Evolutionary conservation across 805 yeast species (phyloP), one percentile per base, ranked within the genome.

Genomic region (Teunomyces funiuensis): DNA sequence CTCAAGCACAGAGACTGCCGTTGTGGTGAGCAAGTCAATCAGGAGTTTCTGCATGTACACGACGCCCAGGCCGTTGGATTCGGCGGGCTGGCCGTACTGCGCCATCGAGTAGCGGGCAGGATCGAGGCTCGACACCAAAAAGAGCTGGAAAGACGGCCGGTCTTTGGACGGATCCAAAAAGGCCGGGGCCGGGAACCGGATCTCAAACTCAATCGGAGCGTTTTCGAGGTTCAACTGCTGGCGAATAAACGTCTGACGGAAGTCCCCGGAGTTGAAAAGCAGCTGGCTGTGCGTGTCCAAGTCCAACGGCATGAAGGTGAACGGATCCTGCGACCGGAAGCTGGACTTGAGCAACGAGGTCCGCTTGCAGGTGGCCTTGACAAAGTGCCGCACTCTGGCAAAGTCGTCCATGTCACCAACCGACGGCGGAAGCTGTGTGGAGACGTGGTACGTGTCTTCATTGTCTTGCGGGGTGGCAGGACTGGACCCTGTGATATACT

Each of bases 301-400:
- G 52, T 65, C 80, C 27, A 73, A 54, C 0, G 87, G 86, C 22
- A 77, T 55, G 46, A 82, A 78, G 2, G 65, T 60, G 47, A 83
- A 77, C 4, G 82, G 83, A 34, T 70, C 71, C 36, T 54, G 55
- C 8, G 71, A 55, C 28, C 85, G 61, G 23, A 73, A 51, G 44
- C 79, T 81, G 19, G 67, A 38, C 41, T 73, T 72, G 42, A 77
- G 61, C 23, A 79, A 52, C 2, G 80, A 69, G 2, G 81, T 59
- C 34, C 82, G 54, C 43, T 75, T 76, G 30, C 81, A 80, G 0
- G 86, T 81, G 7, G 71, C 84, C 57, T 82, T 81, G 41, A 82
- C 68, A 52, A 73, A 81, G 54, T 82, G 82, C 42, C 69, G 65
- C 37, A 79, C 58, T 8, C 57, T 53, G 6, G 76, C 78, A 52